Evolutionary conservation across 768 basidiomycete genomes (phyloP).

Genomic region (Baorangia bicolor): DNA sequence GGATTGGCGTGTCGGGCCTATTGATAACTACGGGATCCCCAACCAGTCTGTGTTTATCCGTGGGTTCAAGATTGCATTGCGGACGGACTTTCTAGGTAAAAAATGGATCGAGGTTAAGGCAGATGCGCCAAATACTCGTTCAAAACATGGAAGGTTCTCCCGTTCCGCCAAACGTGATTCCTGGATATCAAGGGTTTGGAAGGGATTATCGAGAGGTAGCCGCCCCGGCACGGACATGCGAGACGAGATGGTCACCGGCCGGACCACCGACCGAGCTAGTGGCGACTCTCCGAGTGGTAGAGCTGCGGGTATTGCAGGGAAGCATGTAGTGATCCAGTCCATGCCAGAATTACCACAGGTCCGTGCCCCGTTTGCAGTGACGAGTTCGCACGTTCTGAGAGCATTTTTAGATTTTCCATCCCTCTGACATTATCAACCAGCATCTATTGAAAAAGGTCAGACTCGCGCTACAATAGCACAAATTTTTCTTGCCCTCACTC

Average conservation of each 20-base stretch:
- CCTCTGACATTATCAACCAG: slow-evolving; percentile 11
- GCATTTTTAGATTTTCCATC: slow-evolving; percentile 8
- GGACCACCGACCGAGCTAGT: background rate
- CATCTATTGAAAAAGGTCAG: background rate
- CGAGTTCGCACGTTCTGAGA: background rate
- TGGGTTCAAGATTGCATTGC: slow-evolving; percentile 24
- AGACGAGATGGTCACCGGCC: background rate
- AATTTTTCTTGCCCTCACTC: background rate
- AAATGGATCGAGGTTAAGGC: slow-evolving; percentile 1
- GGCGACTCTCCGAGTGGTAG: background rate
- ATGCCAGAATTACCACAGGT: background rate
- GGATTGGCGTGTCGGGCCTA: slow-evolving; percentile 14
- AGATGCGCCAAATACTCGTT: background rate
- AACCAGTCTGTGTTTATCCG: slow-evolving; percentile 31
- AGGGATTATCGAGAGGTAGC: background rate
- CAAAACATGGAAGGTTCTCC: background rate
- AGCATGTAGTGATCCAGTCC: background rate
- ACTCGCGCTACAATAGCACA: background rate
- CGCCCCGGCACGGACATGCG: background rate
- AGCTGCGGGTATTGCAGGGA: background rate
- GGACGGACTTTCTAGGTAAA: background rate
- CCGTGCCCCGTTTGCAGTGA: background rate
- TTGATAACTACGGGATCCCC: background rate
- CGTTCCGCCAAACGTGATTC: slow-evolving; percentile 5
- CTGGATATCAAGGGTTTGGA: background rate